Evolutionary conservation across 2,329 filamentous ascomycete genomes (phyloP).

Genomic region (Colletotrichum tanaceti): DNA sequence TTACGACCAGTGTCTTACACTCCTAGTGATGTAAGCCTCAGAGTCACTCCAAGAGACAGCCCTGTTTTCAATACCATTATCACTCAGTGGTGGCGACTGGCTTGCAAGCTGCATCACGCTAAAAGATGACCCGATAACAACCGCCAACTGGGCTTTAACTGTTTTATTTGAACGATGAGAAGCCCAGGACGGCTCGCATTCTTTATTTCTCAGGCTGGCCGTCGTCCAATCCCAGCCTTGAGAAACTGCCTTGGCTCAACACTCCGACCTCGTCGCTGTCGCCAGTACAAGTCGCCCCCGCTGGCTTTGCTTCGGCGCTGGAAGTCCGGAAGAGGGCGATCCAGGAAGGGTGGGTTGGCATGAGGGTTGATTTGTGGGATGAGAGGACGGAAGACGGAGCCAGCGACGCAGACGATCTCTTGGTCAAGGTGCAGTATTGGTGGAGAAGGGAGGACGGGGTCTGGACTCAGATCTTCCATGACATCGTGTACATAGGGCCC

Average conservation of each 20-base stretch:
- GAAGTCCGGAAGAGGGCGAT: conserved; percentile 40
- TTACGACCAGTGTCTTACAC: no score
- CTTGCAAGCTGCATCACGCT: no score
- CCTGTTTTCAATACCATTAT: neutral
- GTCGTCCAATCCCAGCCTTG: neutral
- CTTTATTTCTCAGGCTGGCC: neutral
- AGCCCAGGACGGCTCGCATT: accelerated
- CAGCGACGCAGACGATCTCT: conserved; percentile 23
- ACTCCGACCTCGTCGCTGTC: neutral
- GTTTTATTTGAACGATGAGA: no score
- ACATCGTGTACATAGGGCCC: conserved; percentile 46
- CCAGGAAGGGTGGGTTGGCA: conserved; percentile 45
- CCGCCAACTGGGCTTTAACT: neutral
- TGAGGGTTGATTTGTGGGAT: conserved; percentile 48
- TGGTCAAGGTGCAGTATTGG: conserved; percentile 49
- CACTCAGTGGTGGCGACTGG: neutral
- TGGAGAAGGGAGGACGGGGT: conserved; percentile 43
- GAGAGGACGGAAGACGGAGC: conserved; percentile 20
- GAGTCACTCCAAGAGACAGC: neutral
- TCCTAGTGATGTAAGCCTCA: neutral
- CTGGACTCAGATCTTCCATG: conserved; percentile 45
- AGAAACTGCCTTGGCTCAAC: neutral
- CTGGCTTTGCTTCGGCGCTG: conserved; percentile 34
- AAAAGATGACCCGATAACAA: conserved; percentile 14
- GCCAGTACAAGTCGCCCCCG: conserved; percentile 13